Base-by-base conservation (phyloP, 2,329 filamentous ascomycete species). In the Aspergillus ibericus region DNA sequence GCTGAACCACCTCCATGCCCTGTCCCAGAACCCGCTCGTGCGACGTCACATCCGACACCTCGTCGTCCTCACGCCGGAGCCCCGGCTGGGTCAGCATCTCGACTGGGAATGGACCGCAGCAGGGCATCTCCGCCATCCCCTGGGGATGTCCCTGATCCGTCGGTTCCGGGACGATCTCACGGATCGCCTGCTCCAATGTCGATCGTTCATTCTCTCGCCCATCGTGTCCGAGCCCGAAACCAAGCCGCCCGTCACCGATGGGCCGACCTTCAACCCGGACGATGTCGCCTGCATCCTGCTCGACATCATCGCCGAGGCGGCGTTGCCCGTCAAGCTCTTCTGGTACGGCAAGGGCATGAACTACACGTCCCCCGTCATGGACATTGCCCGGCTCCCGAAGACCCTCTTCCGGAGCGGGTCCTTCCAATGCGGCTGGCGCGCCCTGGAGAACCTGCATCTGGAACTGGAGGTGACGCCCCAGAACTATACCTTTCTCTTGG, bases 291-390 rank as follows among this genome's bases (percentile, higher is more conserved):
- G 35, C 10, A 54, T 61, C 29, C 53, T 61, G 9, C 35, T 47
- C 5, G 49, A 61, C 22, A 47, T 59, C 10, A 56, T 61, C 44
- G 56, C 53, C 18, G 49, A 61, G 34, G 22, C 59, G 1, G 52
- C 53, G 12, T 35, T 61, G 2, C 53, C 53, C 9, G 47, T 61
- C 13, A 59, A 61, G 29, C 34, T 56, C 2, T 59, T 61, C 29
- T 61, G 59, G 59, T 61, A 61, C 42, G 59, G 56, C 29, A 53
- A 47, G 20, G 59, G 59, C 6, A 53, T 50, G 12, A 59, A 61
- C 13, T 61, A 61, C 29, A 51, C 51, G 5, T 53, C 59, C 35
- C 34, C 48, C 4, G 22, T 53, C 8, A 59, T 61, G 59, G 42
- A 55, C 25, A 56, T 56, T 18, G 42, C 46, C 2, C 53, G 59